These are phyloP conservation scores for Macroventuria anomochaeta DNA, from an alignment of 2,329 filamentous ascomycete species.

Conservation along the genomic window DNA sequence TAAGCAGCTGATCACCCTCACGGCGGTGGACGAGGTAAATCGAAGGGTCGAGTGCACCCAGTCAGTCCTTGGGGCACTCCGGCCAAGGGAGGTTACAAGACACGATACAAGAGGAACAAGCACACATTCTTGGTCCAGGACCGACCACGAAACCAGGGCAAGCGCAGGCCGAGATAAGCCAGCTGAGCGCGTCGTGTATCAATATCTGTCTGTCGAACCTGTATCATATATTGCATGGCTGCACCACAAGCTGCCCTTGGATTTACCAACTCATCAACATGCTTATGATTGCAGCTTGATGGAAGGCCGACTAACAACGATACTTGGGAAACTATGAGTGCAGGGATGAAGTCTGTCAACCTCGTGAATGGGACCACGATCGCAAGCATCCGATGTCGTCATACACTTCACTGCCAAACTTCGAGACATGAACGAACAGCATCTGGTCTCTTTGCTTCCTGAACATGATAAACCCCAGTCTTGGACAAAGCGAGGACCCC, in stretches of 20 bases:
- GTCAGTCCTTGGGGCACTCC: constrained; percentile 96
- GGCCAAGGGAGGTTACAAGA: constrained; percentile 90
- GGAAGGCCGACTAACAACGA: no score
- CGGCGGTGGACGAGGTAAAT: constrained; percentile 98
- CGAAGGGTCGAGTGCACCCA: constrained; percentile 95
- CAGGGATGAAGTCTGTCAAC: no score
- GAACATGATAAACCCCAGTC: background rate
- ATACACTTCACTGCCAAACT: no score
- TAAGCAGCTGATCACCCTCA: constrained; percentile 86
- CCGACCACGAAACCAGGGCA: constrained; percentile 87
- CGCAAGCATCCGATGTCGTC: background rate
- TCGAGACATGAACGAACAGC: no score
- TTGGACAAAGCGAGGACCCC: background rate
- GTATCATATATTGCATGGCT: constrained; percentile 26
- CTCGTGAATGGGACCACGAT: no score
- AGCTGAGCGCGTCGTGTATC: constrained; percentile 20
- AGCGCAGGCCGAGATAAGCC: constrained; percentile 62
- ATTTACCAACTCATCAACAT: background rate
- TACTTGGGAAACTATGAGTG: no score
- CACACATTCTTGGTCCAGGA: constrained; percentile 91
- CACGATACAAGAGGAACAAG: constrained; percentile 82
- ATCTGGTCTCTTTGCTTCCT: background rate
- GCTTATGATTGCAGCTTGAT: no score
- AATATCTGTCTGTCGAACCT: constrained; percentile 25
- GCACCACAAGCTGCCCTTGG: constrained; percentile 10